Evolutionary conservation across 768 basidiomycete genomes (phyloP).

Genomic region (Psilocybe azurescens): DNA sequence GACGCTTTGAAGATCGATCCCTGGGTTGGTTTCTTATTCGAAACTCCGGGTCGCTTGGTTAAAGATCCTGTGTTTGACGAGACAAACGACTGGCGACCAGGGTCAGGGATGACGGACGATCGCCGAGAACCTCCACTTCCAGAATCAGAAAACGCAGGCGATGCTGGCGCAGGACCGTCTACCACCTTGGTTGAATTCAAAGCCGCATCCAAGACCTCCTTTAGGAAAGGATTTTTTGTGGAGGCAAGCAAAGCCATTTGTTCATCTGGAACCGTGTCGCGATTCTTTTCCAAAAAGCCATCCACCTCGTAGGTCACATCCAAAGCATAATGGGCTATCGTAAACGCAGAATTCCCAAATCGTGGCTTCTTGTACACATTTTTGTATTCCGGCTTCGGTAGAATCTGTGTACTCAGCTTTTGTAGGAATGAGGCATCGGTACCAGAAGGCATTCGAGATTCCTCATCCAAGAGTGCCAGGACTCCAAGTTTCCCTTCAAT

Average conservation of each 20-base stretch:
- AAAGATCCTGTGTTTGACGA: conserved; percentile 46
- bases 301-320: conserved; percentile 99
- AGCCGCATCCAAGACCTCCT: conserved; percentile 93
- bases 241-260: conserved; percentile 87
- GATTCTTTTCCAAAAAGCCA: conserved; percentile 98
- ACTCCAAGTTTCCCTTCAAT: conserved; percentile 98
- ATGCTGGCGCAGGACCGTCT: conserved; percentile 72
- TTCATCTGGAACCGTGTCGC: conserved; percentile 98
- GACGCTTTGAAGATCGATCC: conserved; percentile 99
- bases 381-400: conserved; percentile 81
- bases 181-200: conserved; percentile 71
- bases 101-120: conserved; percentile 87
- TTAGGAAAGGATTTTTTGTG: conserved; percentile 92
- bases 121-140: conserved; percentile 80
- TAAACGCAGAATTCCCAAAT: conserved; percentile 98
- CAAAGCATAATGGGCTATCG: conserved; percentile 96
- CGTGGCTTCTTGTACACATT: conserved; percentile 96
- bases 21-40: conserved; percentile 91
- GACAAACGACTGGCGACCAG: conserved; percentile 78
- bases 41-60: conserved; percentile 67
- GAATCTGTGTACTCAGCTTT: conserved; percentile 86
- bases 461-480: conserved; percentile 93
- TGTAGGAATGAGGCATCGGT: conserved; percentile 92
- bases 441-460: conserved; percentile 94
- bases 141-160: conserved; percentile 81